Conservation (phyloP, 1,284 basidiomycete genomes). For the Melanopsichium pennsylvanicum region DNA sequence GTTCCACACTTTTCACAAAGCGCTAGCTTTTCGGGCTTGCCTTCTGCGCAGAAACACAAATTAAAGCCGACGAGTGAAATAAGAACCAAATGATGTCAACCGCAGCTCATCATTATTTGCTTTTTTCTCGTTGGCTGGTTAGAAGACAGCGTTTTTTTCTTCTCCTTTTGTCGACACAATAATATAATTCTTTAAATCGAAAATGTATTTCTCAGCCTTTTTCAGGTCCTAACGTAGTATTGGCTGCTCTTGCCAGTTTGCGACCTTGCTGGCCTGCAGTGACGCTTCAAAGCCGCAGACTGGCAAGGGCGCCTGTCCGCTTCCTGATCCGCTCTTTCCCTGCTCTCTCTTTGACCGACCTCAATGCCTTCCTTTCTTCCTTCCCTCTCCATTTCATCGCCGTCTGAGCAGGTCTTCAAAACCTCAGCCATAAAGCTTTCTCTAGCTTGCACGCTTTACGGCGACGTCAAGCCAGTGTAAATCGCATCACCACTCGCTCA, state of each 20-base stretch:
- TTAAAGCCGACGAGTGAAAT: no score
- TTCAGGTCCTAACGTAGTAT: no score
- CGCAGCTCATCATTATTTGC: no score
- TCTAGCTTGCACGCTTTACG: background rate
- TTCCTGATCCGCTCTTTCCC: constrained; percentile 4
- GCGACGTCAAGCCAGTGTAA: no score
- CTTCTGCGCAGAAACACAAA: background rate
- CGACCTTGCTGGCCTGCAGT: constrained; percentile 2
- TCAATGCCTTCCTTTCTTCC: background rate
- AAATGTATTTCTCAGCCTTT: no score
- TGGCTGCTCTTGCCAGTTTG: background rate
- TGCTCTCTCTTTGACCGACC: constrained; percentile 1
- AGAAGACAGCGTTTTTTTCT: no score
- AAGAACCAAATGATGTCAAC: no score
- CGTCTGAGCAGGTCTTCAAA: background rate
- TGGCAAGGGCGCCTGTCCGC: background rate
- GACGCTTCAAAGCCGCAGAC: background rate
- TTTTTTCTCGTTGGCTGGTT: no score
- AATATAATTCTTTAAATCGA: no score
- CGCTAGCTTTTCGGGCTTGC: background rate
- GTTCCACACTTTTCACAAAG: constrained; percentile 11
- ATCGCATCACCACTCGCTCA: no score
- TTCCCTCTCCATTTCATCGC: background rate
- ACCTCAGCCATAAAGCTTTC: background rate
- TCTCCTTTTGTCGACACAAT: no score